phyloP scores from a whole-genome alignment of 2,329 filamentous ascomycete species.

The Bipolaris oryzae region DNA sequence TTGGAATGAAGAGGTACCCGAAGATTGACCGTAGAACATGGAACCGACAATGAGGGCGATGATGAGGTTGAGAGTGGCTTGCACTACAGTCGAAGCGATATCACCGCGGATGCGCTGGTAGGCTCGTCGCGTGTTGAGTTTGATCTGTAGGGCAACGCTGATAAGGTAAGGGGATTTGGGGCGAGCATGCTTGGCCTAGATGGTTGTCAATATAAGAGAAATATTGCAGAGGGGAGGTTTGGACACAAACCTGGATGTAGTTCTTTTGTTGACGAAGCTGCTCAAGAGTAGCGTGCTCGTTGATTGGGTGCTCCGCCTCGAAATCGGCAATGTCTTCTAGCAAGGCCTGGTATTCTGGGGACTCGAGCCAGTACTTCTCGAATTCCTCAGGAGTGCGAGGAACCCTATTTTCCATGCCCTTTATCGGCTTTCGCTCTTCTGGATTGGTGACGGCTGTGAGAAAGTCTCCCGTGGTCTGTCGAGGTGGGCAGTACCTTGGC shows the following conservation, averaged over 20 bases:
- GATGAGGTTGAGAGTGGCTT: constrained; percentile 57
- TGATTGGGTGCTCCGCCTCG: constrained; percentile 54
- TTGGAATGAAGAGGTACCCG: constrained; percentile 60
- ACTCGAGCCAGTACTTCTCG: constrained; percentile 59
- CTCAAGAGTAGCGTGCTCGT: constrained; percentile 43
- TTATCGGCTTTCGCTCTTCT: constrained; percentile 50
- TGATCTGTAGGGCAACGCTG: constrained; percentile 56
- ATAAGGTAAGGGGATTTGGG: constrained; percentile 65
- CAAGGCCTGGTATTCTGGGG: constrained; percentile 52
- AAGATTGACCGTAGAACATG: constrained; percentile 61
- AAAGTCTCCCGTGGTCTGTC: constrained; percentile 77
- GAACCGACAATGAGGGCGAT: constrained; percentile 67
- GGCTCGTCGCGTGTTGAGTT: constrained; percentile 37
- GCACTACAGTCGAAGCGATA: constrained; percentile 38
- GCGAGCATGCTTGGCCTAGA: constrained; percentile 59
- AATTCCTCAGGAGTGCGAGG: constrained; percentile 58
- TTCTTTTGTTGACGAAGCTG: constrained; percentile 55
- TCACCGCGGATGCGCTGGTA: constrained; percentile 46
- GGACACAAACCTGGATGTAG: constrained; percentile 41
- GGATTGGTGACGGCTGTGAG: constrained; percentile 71
- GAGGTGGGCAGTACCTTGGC: constrained; percentile 60
- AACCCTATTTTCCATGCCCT: constrained; percentile 53
- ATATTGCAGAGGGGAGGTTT: no score
- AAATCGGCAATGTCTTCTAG: constrained; percentile 59
- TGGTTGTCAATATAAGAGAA: not conserved